A percentile compares a stretch with the other conserved stretches of the same genome.
Evolutionary conservation across 2,329 filamentous ascomycete genomes (phyloP).

Genomic region (Gnomoniopsis sp.): DNA sequence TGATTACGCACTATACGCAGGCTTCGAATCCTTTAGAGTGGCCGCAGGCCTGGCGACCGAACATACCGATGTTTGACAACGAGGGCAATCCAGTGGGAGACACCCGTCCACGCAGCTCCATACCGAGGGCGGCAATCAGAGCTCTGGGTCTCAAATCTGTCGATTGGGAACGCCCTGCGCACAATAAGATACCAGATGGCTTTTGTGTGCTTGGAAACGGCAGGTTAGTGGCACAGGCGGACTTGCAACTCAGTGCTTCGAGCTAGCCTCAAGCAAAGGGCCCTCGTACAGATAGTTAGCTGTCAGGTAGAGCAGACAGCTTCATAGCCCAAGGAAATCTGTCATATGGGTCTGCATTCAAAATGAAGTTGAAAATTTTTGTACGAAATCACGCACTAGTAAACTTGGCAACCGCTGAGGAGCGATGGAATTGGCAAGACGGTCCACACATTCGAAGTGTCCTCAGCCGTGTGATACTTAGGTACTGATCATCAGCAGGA

Average conservation of each 20-base stretch:
- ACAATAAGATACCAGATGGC: conserved; percentile 2
- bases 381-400: no score
- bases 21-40: background rate
- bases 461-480: no score
- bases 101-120: background rate
- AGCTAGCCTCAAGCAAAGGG: background rate
- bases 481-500: no score
- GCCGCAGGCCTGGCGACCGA: background rate
- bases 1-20: conserved; percentile 2
- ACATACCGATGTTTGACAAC: background rate
- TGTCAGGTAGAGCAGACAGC: no score
- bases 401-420: no score
- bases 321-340: no score
- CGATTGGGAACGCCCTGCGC: conserved; percentile 4
- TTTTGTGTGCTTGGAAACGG: conserved; percentile 1
- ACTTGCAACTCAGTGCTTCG: background rate
- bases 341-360: no score
- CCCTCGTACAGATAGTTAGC: background rate
- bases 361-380: no score
- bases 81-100: background rate
- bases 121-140: background rate
- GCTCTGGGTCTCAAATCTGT: background rate
- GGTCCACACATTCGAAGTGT: no score
- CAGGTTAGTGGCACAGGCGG: background rate
- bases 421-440: no score